Evolutionary conservation across 441 rosid genomes (phyloP).

Genomic region (Francoa sonchifolia): DNA sequence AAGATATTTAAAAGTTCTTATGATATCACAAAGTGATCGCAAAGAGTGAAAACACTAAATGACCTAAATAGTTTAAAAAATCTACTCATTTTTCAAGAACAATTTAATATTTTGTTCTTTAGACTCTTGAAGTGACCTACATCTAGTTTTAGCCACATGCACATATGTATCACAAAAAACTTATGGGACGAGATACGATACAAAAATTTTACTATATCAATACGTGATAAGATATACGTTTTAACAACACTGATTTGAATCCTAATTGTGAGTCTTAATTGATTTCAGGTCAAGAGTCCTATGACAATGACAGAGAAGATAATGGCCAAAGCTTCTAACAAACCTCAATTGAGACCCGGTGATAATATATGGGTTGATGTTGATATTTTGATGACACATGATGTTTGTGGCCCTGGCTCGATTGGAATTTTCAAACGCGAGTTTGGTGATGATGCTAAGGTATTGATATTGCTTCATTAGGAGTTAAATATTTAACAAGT

Average conservation of each 20-base stretch:
- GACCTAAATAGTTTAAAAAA: no score
- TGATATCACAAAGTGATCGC: no score
- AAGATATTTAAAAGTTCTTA: no score
- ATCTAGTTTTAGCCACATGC: no score
- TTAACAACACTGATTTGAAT: not conserved
- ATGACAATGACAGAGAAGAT: constrained; percentile 96
- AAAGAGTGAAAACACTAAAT: no score
- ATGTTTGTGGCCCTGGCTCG: constrained; percentile 93
- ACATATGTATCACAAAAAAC: no score
- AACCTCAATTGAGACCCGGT: constrained; percentile 60
- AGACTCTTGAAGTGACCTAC: no score
- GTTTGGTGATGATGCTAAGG: constrained; percentile 84
- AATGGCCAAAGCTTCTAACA: constrained; percentile 69
- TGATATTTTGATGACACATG: constrained; percentile 91
- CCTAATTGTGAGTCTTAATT: not conserved
- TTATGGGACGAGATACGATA: no score
- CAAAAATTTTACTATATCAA: not conserved
- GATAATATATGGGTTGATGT: constrained; percentile 92
- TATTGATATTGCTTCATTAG: no score
- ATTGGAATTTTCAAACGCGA: constrained; percentile 81
- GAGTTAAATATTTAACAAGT: no score
- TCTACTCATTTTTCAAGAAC: no score
- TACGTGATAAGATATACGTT: not conserved
- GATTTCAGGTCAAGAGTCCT: constrained; percentile 62
- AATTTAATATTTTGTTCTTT: no score